A percentile compares a stretch with the other conserved stretches of the same genome.
phyloP scores from a whole-genome alignment of 495 filamentous ascomycete species.

The Penicillium waksmanii region DNA sequence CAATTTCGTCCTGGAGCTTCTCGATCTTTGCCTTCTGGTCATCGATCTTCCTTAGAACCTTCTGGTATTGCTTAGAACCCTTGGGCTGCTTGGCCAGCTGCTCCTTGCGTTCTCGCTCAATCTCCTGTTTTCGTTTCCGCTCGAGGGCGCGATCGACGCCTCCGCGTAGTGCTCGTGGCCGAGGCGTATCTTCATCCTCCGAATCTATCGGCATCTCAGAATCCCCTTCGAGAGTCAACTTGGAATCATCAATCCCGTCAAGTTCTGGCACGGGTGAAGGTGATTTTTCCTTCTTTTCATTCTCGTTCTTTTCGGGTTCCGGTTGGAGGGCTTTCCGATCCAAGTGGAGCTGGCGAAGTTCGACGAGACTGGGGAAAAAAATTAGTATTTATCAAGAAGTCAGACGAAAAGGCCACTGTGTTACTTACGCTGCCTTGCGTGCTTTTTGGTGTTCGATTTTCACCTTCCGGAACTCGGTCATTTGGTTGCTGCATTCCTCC shows the following conservation, averaged over 20 bases:
- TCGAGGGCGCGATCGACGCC: conserved; percentile 77
- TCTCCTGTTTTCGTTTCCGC: conserved; percentile 81
- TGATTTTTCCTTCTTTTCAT: conserved; percentile 49
- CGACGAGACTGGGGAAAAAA: conserved; percentile 64
- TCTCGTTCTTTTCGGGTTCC: conserved; percentile 47
- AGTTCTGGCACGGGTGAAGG: conserved; percentile 64
- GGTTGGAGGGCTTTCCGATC: conserved; percentile 85
- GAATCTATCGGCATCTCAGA: conserved; percentile 56
- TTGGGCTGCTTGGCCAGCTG: conserved; percentile 83
- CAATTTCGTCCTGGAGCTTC: conserved; percentile 82
- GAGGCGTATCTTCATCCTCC: conserved; percentile 62
- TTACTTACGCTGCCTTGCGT: conserved; percentile 79
- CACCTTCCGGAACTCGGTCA: conserved; percentile 92
- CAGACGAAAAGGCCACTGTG: neutral
- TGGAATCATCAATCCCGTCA: conserved; percentile 61
- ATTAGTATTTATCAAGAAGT: conserved; percentile 5
- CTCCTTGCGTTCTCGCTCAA: conserved; percentile 76
- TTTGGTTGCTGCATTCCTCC: conserved; percentile 85
- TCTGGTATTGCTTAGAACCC: conserved; percentile 84
- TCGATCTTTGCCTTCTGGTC: conserved; percentile 78
- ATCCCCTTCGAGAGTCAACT: conserved; percentile 66
- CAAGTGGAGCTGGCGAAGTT: conserved; percentile 80
- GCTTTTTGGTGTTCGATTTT: conserved; percentile 90
- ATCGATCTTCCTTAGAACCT: conserved; percentile 83
- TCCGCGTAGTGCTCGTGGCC: conserved; percentile 74